Percentiles rank a stretch among this genome's conserved stretches.
Conservation (phyloP, 1,284 basidiomycete species). For the Rhodotorula mucilaginosa region DNA sequence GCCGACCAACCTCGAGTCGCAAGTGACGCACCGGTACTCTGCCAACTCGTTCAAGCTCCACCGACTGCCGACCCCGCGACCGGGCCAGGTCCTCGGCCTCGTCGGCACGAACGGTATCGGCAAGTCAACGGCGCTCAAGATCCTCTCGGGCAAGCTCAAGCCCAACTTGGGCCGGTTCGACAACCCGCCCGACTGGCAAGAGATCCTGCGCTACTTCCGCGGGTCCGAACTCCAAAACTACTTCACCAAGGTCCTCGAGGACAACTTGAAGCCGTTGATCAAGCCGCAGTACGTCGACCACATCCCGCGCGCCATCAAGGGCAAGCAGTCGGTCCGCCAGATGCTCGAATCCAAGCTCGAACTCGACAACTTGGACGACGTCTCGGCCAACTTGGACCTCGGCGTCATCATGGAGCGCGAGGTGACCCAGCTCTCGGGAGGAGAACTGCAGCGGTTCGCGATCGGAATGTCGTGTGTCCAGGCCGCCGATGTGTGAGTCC, state of each 20-base stretch:
- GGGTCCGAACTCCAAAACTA: conserved; percentile 97
- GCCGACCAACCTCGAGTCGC: conserved; percentile 86
- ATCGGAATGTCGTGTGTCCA: conserved; percentile 92
- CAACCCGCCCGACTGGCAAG: conserved; percentile 96
- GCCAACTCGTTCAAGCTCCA: conserved; percentile 98
- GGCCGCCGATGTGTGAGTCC: conserved; percentile 76
- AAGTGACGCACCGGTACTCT: conserved; percentile 94
- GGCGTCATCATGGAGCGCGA: conserved; percentile 79
- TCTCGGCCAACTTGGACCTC: conserved; percentile 81
- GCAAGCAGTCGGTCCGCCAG: conserved; percentile 72
- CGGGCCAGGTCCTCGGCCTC: conserved; percentile 90
- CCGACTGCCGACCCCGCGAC: conserved; percentile 87
- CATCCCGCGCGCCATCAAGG: conserved; percentile 93
- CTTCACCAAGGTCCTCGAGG: conserved; percentile 97
- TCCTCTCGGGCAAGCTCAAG: conserved; percentile 91
- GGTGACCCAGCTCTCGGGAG: conserved; percentile 80
- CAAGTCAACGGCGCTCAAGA: conserved; percentile 93
- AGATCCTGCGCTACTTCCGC: conserved; percentile 94
- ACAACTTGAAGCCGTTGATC: conserved; percentile 94
- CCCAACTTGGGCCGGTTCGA: conserved; percentile 88
- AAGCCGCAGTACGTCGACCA: conserved; percentile 99
- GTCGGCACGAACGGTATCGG: conserved; percentile 98
- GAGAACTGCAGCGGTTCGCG: conserved; percentile 93
- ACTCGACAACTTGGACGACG: conserved; percentile 77
- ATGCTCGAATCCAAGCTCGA: conserved; percentile 82